Evolutionary conservation across 225 moss, liverwort and hornwort genomes (phyloP), one percentile per base, ranked within the genome.

Genomic region (Lunularia cruciata): DNA sequence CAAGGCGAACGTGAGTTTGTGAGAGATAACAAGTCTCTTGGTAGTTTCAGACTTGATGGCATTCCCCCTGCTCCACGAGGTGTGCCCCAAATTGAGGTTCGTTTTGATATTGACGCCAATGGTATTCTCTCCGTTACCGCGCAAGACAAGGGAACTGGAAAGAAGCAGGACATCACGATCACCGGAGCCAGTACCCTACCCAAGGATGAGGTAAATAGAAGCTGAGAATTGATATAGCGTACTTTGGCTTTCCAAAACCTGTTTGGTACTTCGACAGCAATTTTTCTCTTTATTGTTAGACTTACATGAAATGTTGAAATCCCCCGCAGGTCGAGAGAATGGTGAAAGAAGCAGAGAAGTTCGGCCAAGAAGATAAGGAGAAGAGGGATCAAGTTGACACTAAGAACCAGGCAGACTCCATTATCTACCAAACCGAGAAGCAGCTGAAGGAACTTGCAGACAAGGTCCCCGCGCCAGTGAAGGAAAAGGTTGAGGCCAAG

Each of bases 291-390:
- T 49, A 2, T 38, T 2, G 11, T 1, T 28, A 47, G 0, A 63
- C 22, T 28, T 43, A 6, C 11, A 10, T 6, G 31, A 51, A 8
- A 18, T 13, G n/a, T n/a, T 0, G 36, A 3, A 19, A 61, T 62
- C 40, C 25, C 18, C 0, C 18, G 0, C 64, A 86, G 85, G 94
- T 94, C 1, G 94, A 94, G 73, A 85, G 94, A 67, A 94, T 94
- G 94, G 94, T 94, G 57, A 80, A 83, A n/a, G 94, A 94, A 27
- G 94, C 94, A 9, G 94, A 94, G 75, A 91, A 86, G 77, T 94
- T 89, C 14, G 94, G 94, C 34, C 87, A 91, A 69, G 94, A 87
- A 46, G 94, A 94, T 8, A 94, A 91, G 78, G 84, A 84, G 79
- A 94, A 89, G 81, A 89, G 94, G 59, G 94, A 94, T 13, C 77